A percentile compares a stretch with the other conserved stretches of the same genome.
These are phyloP conservation scores for Toxicodendron radicans DNA, from an alignment of 345 rosid genomes.

Conservation along the genomic window DNA sequence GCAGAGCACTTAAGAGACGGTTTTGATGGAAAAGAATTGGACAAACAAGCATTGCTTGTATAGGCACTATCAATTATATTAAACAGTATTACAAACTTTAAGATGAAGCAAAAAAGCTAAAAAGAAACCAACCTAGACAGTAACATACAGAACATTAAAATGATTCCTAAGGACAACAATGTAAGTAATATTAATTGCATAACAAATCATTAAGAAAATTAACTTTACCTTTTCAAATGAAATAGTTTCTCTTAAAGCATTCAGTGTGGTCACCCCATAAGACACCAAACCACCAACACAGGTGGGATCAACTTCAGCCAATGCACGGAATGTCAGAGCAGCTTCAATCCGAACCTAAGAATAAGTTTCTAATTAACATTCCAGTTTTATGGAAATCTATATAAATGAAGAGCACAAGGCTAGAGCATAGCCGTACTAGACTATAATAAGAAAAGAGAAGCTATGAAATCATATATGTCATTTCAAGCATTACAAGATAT, in stretches of 20 bases:
- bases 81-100: too few species aligned
- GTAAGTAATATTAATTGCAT: not conserved
- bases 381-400: slow-evolving; percentile 11
- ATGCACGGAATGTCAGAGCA: slow-evolving; percentile 74
- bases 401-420: not conserved
- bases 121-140: not conserved
- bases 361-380: slow-evolving; percentile 23
- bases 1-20: not conserved
- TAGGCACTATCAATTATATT: too few species aligned
- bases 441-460: not conserved
- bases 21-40: too few species aligned
- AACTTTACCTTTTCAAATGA: slow-evolving; percentile 75
- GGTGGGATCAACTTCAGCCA: slow-evolving; percentile 98
- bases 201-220: slow-evolving; percentile 1
- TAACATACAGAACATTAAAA: not conserved
- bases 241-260: slow-evolving; percentile 78
- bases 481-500: not conserved
- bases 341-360: slow-evolving; percentile 92
- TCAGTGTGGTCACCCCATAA: slow-evolving; percentile 74
- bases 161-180: not conserved
- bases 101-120: not conserved
- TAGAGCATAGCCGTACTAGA: not conserved
- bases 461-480: not conserved
- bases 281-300: slow-evolving; percentile 94
- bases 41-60: too few species aligned